Evolutionary conservation across 768 basidiomycete genomes (phyloP), one percentile per base, ranked within the genome.

Genomic region (Galerina marginata): DNA sequence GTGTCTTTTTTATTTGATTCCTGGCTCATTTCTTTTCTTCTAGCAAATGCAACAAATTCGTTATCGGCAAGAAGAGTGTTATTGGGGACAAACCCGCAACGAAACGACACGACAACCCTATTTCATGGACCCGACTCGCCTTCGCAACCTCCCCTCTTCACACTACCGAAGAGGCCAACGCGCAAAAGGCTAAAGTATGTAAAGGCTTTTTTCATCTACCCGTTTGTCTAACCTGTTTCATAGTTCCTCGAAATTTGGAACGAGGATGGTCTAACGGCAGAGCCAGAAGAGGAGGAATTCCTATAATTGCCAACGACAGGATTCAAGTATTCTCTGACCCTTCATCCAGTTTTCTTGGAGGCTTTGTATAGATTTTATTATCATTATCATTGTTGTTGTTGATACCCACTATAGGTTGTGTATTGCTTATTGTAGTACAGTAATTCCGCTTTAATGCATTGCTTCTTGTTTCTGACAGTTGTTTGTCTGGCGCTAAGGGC

Each of bases 41-140:
- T 58, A 97, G 95, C 45, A 99, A 97, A 91, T 95, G 95, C 65
- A 80, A 83, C 47, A 98, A 95, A 74, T 97, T 92, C 70, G 83
- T 88, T 4, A 74, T 88, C 4, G 91, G 91, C 16, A 99, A 98
- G 83, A 98, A 98, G 76, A 93, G 87, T 55, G 86, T 92, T 0
- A 72, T 90, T 2, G 96, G 96, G 1, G 96, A 99, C 73, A 92
- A 88, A 69, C 83, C 91, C 12, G 92, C 88, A 4, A 72, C 78
- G 2, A 87, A 85, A 65, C 85, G 86, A 26, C 78, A 88, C 64
- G 85, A 88, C 2, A 75, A 79, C 42, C 83, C 84, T 6, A 83
- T 94, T 40, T 81, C 83, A 29, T 93, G 93, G 89, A 84, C 86
- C 25, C 83, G 91, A 15, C 74, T 96, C 52, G 87, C 89, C 2